A percentile compares a stretch with the other conserved stretches of the same genome.
Evolutionary conservation across 208 protist species (phyloP).

Genomic region (Leptomonas seymouri): DNA sequence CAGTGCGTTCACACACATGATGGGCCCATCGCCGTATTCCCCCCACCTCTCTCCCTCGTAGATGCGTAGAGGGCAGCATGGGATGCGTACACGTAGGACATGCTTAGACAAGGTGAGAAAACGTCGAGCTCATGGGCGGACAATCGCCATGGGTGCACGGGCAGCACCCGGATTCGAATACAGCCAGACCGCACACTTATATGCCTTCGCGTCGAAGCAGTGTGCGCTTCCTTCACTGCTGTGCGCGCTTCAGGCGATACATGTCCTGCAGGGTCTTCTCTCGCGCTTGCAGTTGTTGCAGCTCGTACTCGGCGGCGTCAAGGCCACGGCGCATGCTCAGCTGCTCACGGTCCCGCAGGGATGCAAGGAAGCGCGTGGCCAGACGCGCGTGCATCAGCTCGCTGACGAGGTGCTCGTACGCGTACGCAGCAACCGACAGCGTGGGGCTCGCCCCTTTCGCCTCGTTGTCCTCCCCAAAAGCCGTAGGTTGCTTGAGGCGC

Average conservation of each 20-base stretch:
- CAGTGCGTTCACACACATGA: no score
- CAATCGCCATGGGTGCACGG: no score
- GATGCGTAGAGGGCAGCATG: no score
- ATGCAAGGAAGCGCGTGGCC: conserved; percentile 19
- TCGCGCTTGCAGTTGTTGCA: conserved; percentile 39
- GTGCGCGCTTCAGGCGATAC: conserved; percentile 38
- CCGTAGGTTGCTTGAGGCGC: conserved; percentile 7
- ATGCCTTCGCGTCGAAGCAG: neutral
- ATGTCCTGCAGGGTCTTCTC: conserved; percentile 56
- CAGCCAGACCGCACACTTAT: no score
- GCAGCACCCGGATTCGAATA: no score
- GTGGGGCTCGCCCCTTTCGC: neutral
- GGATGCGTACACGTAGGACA: no score
- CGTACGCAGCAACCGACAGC: conserved; percentile 28
- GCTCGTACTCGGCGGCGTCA: conserved; percentile 30
- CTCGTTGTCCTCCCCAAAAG: neutral
- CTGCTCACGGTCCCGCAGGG: conserved; percentile 34
- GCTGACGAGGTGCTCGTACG: conserved; percentile 24
- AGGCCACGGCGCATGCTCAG: conserved; percentile 47
- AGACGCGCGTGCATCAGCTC: conserved; percentile 20
- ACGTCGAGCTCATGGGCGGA: no score
- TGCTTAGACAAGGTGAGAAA: no score
- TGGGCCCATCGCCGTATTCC: no score
- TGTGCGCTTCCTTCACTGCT: neutral
- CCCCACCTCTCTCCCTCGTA: no score